Base-by-base conservation (phyloP, 1,139 yeast species). In the Hemisphaericaspora xylofermentans region DNA sequence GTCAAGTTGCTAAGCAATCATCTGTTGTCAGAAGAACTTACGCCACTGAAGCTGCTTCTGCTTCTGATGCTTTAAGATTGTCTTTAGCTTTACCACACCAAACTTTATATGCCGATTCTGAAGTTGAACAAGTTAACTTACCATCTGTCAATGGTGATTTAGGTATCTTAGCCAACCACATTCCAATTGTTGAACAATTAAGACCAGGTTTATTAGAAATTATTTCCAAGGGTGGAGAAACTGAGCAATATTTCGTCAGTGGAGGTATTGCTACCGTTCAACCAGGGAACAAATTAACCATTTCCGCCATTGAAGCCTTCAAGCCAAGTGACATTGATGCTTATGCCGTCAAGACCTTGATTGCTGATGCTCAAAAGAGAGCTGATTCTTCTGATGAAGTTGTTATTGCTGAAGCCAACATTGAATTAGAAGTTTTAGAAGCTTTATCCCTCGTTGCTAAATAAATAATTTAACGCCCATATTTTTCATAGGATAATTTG, bases 181-280 rank as follows among this genome's bases (percentile, higher is more conserved):
- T 93, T 63, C 98, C 99, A 60, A 84, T 88, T 61, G 91, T 93
- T 53, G 98, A 94, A 74, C 96, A 94, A 78, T 82, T 93, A 66
- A 82, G 85, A 64, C 96, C 98, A 57, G 99, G 99, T 68, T 79
- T 94, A 50, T 86, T 93, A 57, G 97, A 91, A 71, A 82, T 93
- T 62, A 83, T 88, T 56, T 89, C 88, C 66, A 77, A 83, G 61
- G 68, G 82, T 42, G 94, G 93, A 53, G 74, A 80, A 58, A 69
- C 82, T 50, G 79, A 81, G 63, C 88, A 88, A 76, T 88, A 85
- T 71, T 93, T 76, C 71, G 93, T 93, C 54, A 82, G 96, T 50
- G 98, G 98, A 52, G 99, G 99, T 51, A 86, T 93, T 60, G 98
- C 97, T 50, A 83, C 96, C 47, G 95, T 94, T 50, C 93, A 88